Percentiles rank a stretch among this genome's conserved stretches.
These are phyloP conservation scores for Bretschneidera sinensis DNA, from an alignment of 345 rosid species.

Conservation along the genomic window DNA sequence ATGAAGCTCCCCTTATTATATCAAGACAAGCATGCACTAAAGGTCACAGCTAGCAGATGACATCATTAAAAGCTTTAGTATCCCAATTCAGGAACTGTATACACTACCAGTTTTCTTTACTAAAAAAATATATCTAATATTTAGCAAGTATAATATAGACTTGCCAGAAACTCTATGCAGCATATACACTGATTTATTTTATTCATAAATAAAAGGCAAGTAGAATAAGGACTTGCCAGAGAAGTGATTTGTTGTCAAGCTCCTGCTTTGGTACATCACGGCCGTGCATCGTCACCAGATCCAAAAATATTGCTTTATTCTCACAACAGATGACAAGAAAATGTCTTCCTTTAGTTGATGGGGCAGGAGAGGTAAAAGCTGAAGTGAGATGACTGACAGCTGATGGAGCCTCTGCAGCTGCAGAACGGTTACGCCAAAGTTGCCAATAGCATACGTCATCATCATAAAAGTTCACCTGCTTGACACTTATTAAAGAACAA, in stretches of 20 bases:
- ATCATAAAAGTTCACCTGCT: slow-evolving; percentile 92
- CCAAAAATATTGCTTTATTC: slow-evolving; percentile 93
- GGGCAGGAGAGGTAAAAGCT: slow-evolving; percentile 74
- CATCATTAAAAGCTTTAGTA: too few species aligned
- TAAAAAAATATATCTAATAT: too few species aligned
- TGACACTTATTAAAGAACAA: slow-evolving; percentile 52
- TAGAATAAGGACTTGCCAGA: slow-evolving; percentile 52
- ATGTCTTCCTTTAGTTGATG: slow-evolving; percentile 91
- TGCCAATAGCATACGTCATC: slow-evolving; percentile 97
- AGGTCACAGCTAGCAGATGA: too few species aligned
- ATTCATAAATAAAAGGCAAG: slow-evolving; percentile 3
- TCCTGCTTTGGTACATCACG: slow-evolving; percentile 97
- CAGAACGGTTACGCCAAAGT: slow-evolving; percentile 86
- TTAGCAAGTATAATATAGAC: neutral
- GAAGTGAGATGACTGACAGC: slow-evolving; percentile 82
- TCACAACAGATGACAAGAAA: slow-evolving; percentile 94
- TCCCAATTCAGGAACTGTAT: too few species aligned
- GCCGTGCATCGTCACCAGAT: slow-evolving; percentile 96
- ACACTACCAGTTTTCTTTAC: too few species aligned
- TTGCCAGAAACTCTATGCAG: too few species aligned
- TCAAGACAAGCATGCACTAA: too few species aligned
- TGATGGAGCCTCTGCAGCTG: slow-evolving; percentile 94
- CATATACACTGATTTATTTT: neutral
- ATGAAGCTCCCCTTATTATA: too few species aligned
- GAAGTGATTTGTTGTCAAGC: slow-evolving; percentile 86